Percentiles rank a stretch among this genome's conserved stretches.
Evolutionary conservation across 1,284 basidiomycete genomes (phyloP).

Genomic region (Ceratobasidium papillatum): DNA sequence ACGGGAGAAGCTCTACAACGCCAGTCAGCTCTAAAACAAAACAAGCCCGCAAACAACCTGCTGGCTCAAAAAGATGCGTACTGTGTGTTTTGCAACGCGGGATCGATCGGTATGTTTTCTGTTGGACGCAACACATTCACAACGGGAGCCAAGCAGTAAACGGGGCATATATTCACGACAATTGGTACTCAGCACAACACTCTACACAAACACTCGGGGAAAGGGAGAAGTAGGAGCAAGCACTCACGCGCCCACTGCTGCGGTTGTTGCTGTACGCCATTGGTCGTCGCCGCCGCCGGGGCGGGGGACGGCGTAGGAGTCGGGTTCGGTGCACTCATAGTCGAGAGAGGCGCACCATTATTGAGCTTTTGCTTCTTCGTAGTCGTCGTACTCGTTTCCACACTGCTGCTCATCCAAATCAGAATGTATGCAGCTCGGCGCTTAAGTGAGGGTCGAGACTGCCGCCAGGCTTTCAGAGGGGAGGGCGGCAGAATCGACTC

Average conservation of each 20-base stretch:
- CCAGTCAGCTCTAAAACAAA: conserved; percentile 1
- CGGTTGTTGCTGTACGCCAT: conserved; percentile 21
- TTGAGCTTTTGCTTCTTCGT: conserved; percentile 38
- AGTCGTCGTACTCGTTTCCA: conserved; percentile 25
- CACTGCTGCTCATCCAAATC: conserved; percentile 25
- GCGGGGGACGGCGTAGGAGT: conserved; percentile 25
- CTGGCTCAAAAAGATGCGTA: conserved; percentile 6
- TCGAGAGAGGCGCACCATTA: conserved; percentile 36
- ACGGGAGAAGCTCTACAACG: conserved; percentile 17
- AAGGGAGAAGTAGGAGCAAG: neutral
- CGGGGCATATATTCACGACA: conserved; percentile 34
- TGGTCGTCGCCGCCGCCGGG: neutral
- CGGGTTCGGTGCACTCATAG: conserved; percentile 37
- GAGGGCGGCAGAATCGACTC: conserved; percentile 26
- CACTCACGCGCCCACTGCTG: conserved; percentile 34
- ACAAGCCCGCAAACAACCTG: no score
- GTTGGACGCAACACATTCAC: conserved; percentile 11
- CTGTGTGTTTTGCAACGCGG: conserved; percentile 61
- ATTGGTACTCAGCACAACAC: conserved; percentile 24
- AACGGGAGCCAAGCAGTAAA: neutral
- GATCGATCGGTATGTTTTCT: conserved; percentile 71
- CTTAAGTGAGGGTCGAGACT: neutral
- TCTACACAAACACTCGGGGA: conserved; percentile 3
- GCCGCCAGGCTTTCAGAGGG: conserved; percentile 12
- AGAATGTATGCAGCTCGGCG: conserved; percentile 28